phyloP scores from a whole-genome alignment of 495 filamentous ascomycete genomes.

The Tetracladium setigerum region DNA sequence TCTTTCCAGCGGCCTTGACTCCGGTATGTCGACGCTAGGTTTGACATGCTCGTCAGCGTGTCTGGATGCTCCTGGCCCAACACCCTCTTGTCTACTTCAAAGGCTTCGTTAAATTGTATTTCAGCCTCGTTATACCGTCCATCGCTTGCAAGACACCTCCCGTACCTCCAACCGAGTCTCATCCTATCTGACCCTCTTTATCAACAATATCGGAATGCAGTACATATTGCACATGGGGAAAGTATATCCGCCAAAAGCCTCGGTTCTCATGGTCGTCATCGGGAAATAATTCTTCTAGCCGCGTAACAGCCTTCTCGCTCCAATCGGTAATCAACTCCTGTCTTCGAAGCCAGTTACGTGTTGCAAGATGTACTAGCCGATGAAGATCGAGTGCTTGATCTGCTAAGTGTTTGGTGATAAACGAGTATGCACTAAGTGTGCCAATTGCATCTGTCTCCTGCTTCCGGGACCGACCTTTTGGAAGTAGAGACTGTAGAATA shows the following conservation, averaged over 20 bases:
- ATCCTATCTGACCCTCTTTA: constrained; percentile 4
- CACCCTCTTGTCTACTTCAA: no score
- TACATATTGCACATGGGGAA: constrained; percentile 7
- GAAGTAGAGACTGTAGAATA: constrained; percentile 14
- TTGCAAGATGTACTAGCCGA: constrained; percentile 37
- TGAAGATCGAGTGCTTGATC: constrained; percentile 27
- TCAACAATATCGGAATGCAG: constrained; percentile 3
- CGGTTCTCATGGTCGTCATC: constrained; percentile 7
- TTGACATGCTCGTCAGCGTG: background rate
- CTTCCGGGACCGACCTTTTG: background rate
- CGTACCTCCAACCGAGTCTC: constrained; percentile 3
- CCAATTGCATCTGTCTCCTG: constrained; percentile 27
- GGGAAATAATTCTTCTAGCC: constrained; percentile 8
- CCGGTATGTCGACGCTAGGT: background rate
- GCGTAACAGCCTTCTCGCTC: constrained; percentile 2
- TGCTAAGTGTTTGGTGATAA: constrained; percentile 20
- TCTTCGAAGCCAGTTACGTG: constrained; percentile 31
- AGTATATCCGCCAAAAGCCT: constrained; percentile 6
- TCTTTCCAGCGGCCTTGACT: background rate
- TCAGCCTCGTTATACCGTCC: background rate
- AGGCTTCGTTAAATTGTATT: background rate
- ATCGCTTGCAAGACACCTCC: constrained; percentile 1
- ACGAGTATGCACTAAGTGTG: constrained; percentile 33
- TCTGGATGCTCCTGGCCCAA: background rate
- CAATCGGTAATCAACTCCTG: constrained; percentile 5